Conservation (phyloP, 2,329 filamentous ascomycete species). For the Aspergillus amoenus region DNA sequence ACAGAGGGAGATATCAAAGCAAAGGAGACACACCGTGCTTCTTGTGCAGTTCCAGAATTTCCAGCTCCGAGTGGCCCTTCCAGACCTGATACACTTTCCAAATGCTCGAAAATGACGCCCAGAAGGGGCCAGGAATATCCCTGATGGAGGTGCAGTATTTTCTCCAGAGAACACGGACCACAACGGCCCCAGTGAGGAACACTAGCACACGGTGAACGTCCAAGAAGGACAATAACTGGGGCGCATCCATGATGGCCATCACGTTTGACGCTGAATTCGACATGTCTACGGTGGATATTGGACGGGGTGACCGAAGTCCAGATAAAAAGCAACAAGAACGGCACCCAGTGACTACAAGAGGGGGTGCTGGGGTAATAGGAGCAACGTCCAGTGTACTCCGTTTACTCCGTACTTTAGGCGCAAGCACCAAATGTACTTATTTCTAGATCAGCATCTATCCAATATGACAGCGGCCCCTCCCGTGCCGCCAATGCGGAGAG, state of each 20-base stretch:
- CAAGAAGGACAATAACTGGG: constrained; percentile 31
- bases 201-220: not conserved
- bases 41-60: constrained; percentile 39
- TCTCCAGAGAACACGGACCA: constrained; percentile 15
- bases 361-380: too few species aligned
- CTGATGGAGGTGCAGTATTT: constrained; percentile 50
- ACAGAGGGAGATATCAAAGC: too few species aligned
- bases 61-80: constrained; percentile 40
- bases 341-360: too few species aligned
- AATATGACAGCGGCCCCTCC: not conserved
- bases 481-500: not conserved
- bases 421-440: too few species aligned
- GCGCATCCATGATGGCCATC: not conserved
- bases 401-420: too few species aligned
- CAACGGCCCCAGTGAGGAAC: not conserved
- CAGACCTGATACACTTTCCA: constrained; percentile 42
- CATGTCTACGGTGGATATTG: not conserved
- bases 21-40: constrained; percentile 41
- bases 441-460: not conserved
- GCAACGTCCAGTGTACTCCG: too few species aligned
- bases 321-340: too few species aligned
- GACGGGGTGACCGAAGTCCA: too few species aligned
- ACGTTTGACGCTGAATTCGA: not conserved
- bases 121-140: constrained; percentile 44
- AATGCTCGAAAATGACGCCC: constrained; percentile 40